Base-by-base conservation (phyloP, 2,329 filamentous ascomycete genomes). In the Ceratocystis smalleyi region DNA sequence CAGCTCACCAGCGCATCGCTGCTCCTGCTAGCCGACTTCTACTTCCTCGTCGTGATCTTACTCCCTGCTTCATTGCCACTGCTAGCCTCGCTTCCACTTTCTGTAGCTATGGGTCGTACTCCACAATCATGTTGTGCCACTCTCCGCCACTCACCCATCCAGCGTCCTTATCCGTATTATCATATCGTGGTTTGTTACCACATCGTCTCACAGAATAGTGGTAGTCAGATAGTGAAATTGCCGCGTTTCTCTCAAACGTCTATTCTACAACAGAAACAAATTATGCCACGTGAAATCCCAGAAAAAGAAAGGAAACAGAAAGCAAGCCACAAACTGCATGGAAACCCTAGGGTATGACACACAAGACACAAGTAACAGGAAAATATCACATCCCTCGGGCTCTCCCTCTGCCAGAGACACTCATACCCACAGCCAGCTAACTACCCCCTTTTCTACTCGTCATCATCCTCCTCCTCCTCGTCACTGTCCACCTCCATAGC, bases 401-500 rank as follows among this genome's bases (percentile, higher is more conserved):
- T 22, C 8, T 19, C 47, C 12, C 47, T 55, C 17, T 55, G 6
- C 51, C n/a, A 45, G 55, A 57, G 30, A 35, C 30, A 57, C 17
- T 30, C 43, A 54, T 24, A 65, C 32, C 24, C n/a, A 30, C 32
- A 5, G 22, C n/a, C 32, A 24, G 61, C 43, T 62, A 59, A 55
- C 22, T 59, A 51, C 27, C 59, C 19, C 17, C 43, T 72, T 57
- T 74, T 71, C 55, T 77, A 76, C 19, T 85, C 82, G 60, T 72
- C 70, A 63, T 74, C 73, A 15, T 49, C 47, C 57, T 74, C 71
- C 43, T 77, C 76, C 24, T 91, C 89, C 55, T 94, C 89, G 0
- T 91, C 89, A 59, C 89, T 87, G 73, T 96, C 91, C 71, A 96
- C 89, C 65, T 97, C 94, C 89, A 94, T 95, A 4, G 90, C 90